A percentile compares a stretch with the other conserved stretches of the same genome.
Conservation (phyloP, 495 filamentous ascomycete species). For the Tuber brumale region DNA sequence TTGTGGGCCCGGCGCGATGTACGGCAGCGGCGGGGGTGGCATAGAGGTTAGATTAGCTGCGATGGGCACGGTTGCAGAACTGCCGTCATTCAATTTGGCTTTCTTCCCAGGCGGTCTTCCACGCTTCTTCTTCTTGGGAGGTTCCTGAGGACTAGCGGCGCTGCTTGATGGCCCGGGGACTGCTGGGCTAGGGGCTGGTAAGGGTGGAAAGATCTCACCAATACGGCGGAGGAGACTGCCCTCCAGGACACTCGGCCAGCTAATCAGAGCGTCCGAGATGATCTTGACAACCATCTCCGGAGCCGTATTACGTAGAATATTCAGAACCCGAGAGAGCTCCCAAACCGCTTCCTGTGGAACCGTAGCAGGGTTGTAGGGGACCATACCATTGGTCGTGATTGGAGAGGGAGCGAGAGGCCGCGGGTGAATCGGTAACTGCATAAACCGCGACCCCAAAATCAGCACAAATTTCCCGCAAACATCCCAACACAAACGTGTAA, state of each 20-base stretch:
- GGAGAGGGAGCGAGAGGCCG: conserved; percentile 30
- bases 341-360: conserved; percentile 39
- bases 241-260: conserved; percentile 34
- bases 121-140: conserved; percentile 25
- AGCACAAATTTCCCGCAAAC: conserved; percentile 3
- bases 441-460: conserved; percentile 11
- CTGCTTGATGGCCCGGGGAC: conserved; percentile 13
- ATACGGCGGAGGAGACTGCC: conserved; percentile 37
- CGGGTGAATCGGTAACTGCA: conserved; percentile 13
- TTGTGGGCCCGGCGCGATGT: not conserved
- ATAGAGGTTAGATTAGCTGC: conserved; percentile 22
- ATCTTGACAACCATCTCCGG: conserved; percentile 21
- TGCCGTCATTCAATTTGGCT: conserved; percentile 31
- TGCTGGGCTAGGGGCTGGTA: conserved; percentile 14
- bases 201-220: conserved; percentile 34
- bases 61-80: conserved; percentile 27
- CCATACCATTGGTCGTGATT: conserved; percentile 4
- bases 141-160: conserved; percentile 15
- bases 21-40: conserved; percentile 24
- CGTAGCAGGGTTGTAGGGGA: conserved; percentile 29
- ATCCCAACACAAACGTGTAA: not conserved
- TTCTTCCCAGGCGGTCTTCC: conserved; percentile 31
- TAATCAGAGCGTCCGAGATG: conserved; percentile 35
- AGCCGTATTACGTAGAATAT: conserved; percentile 31
- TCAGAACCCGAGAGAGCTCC: conserved; percentile 37